These are phyloP conservation scores for Phytopythium litorale DNA, from an alignment of 352 stramenopile species.

Conservation along the genomic window DNA sequence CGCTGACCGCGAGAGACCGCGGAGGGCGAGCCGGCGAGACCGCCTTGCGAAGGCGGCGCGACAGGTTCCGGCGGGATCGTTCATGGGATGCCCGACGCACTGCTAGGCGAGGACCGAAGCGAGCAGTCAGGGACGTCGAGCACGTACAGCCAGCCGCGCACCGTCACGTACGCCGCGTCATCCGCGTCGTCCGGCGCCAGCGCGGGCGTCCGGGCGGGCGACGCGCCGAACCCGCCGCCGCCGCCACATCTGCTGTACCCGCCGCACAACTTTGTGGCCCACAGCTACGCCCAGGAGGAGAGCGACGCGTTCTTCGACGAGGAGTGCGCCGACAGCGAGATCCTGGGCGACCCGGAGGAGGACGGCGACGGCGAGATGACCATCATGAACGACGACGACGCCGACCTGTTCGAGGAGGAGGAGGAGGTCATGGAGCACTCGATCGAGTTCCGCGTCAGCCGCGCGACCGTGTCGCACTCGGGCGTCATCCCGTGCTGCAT, in stretches of 20 bases:
- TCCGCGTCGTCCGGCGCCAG: not conserved
- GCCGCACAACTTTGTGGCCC: conserved; percentile 13
- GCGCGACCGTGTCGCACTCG: conserved; percentile 61
- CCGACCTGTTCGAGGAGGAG: conserved; percentile 38
- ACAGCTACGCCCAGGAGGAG: conserved; percentile 15
- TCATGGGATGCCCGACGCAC: conserved; percentile 43
- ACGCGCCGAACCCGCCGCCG: conserved; percentile 4
- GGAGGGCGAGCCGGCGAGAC: not conserved
- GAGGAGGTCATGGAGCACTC: conserved; percentile 70
- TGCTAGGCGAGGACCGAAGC: conserved; percentile 22
- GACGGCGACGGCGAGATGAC: conserved; percentile 53
- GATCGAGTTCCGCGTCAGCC: conserved; percentile 72
- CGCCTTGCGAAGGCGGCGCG: not conserved
- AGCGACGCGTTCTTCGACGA: conserved; percentile 26
- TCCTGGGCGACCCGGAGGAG: conserved; percentile 40
- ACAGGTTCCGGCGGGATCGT: conserved; percentile 7
- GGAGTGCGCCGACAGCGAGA: conserved; percentile 41
- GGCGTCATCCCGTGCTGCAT: conserved; percentile 79
- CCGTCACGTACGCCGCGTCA: conserved; percentile 11
- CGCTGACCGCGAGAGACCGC: not conserved
- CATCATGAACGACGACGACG: conserved; percentile 65
- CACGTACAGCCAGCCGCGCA: conserved; percentile 14
- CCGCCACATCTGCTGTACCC: not conserved
- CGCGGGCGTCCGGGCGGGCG: conserved; percentile 6
- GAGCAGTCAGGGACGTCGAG: conserved; percentile 15